phyloP scores from a whole-genome alignment of 768 basidiomycete genomes.

The Mycena galericulata region DNA sequence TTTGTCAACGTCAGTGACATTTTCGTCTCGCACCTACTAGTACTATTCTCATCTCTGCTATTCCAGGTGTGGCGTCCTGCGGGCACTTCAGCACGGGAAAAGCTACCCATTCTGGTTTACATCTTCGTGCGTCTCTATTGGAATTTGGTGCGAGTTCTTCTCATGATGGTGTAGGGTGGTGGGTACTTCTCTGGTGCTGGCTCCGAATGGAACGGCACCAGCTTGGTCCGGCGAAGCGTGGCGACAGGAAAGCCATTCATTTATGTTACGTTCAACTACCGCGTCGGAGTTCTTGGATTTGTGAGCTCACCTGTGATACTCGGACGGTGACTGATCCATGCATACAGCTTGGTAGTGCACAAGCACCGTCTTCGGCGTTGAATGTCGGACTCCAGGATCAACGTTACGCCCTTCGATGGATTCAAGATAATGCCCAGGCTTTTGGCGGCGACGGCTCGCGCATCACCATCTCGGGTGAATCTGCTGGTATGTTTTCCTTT shows the following conservation, averaged over 20 bases:
- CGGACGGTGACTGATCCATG: too few species aligned
- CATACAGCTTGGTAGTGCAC: too few species aligned
- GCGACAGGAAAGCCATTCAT: constrained; percentile 3
- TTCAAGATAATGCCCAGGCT: constrained; percentile 7
- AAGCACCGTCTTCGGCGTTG: too few species aligned
- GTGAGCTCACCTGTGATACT: too few species aligned
- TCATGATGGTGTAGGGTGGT: background rate
- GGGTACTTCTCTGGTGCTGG: constrained; percentile 6
- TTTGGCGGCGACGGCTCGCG: constrained; percentile 9
- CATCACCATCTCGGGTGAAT: too few species aligned
- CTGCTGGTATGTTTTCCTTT: background rate
- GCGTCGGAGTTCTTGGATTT: too few species aligned
- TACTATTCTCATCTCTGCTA: background rate
- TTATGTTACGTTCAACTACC: too few species aligned
- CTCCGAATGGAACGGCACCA: constrained; percentile 12
- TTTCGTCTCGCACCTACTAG: background rate
- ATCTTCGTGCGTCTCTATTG: too few species aligned
- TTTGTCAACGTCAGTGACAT: constrained; percentile 7
- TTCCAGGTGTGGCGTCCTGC: constrained; percentile 11
- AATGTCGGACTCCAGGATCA: too few species aligned
- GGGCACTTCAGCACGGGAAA: background rate
- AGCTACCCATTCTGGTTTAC: too few species aligned
- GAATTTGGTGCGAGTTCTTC: too few species aligned
- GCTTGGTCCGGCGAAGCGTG: constrained; percentile 5
- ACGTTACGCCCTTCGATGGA: constrained; percentile 5